Evolutionary conservation across 192 early-diverging fungal species (phyloP), one percentile per base, ranked within the genome.

Genomic region (Irineochytrium annulatum): DNA sequence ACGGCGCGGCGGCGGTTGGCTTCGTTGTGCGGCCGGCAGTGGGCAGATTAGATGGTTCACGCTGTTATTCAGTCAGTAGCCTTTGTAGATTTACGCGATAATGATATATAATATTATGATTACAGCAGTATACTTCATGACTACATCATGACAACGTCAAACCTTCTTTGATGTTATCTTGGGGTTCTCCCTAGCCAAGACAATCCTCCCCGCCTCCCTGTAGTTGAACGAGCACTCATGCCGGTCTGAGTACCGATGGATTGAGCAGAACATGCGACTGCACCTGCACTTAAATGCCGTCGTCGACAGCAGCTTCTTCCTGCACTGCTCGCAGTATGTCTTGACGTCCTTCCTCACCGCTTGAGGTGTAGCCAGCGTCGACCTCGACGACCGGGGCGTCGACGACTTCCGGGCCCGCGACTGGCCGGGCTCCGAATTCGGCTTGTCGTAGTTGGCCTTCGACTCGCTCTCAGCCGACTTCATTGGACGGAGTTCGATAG

Each of bases 271-370:
- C 29, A 61, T 41, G 46, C 73, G 29, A 26, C 51, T 63, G 67
- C 81, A 83, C 43, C 74, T 69, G 63, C 81, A 83, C 43, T 73
- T 81, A 57, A 81, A 83, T 2, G 66, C 63, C 5, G 73, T 71
- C 5, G 78, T 67, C 17, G 67, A 66, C 11, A 76, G 72, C 26
- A 83, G 41, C 51, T 82, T 82, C 53, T 82, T 82, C 27, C 69
- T 70, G 61, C 81, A 83, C 35, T 28, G 33, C 14, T 20, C 46
- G 66, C 81, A 79, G 4, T 57, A 16, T 19, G 19, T 31, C 53
- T 73, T 55, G 3, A 63, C 11, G 13, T 69, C 58, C 6, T 60
- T 60, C 11, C 27, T 22, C 8, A 8, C 11, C 37, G 8, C n/a
- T n/a, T 13, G 11, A n/a, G 11, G 8, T n/a, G n/a, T 41, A n/a